Base-by-base conservation (phyloP, 352 stramenopile species). In the Phytophthora fragariae region DNA sequence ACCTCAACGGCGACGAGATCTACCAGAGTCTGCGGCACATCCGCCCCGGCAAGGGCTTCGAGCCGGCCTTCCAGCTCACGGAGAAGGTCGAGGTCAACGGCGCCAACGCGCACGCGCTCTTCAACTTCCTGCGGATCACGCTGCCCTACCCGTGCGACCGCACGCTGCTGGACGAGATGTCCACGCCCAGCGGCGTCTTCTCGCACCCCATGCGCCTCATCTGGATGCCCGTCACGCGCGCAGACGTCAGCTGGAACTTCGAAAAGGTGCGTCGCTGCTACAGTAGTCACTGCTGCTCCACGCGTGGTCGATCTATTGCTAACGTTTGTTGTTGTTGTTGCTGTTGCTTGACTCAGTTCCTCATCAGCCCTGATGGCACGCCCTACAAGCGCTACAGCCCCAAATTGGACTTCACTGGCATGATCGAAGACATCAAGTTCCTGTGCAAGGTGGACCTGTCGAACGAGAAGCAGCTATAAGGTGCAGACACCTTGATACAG, bases 171-270 rank as follows among this genome's bases (percentile, higher is more conserved):
- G 86, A 94, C 68, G 88, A 94, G 66, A 93, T 94, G 88, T 88
- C 85, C 53, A 76, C 78, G 44, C 85, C 87, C 53, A 90, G 87
- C 61, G 87, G 87, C 62, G 85, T 93, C 44, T 94, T 93, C 72
- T 92, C 84, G 44, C 85, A 93, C 72, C 87, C 85, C 12, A 94
- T 94, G 87, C 87, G 85, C 15, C 84, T 94, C 68, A 92, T 93
- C 54, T 94, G 87, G 87, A 94, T 94, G 87, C 87, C 87, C 21
- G 84, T 94, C 44, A 93, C 87, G 47, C 85, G 87, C 35, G 82
- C 85, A 71, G 87, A 94, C 52, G 77, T 94, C 15, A 92, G 84
- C 70, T 94, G 87, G 87, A 94, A 93, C 71, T 94, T 94, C 77
- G 87, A 94, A 70, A 93, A 94, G 83, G 85, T 92, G 53, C 35